These are phyloP conservation scores for Linum usitatissimum DNA, from an alignment of 345 rosid species.

Conservation along the genomic window DNA sequence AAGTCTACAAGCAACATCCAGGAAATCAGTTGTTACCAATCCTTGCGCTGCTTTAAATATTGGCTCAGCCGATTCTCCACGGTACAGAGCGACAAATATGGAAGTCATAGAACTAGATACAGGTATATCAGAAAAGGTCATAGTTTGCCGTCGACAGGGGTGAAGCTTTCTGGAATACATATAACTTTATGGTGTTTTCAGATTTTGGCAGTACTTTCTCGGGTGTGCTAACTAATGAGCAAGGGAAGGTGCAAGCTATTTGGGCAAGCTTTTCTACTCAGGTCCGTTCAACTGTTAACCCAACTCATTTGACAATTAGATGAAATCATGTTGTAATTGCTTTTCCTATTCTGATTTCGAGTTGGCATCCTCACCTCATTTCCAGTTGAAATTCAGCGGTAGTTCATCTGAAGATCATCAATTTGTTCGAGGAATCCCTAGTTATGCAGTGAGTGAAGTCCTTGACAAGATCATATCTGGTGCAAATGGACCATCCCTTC, in stretches of 20 bases:
- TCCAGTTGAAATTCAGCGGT: conserved; percentile 62
- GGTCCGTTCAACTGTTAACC: conserved; percentile 31
- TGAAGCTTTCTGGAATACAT: not conserved
- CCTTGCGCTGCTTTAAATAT: conserved; percentile 84
- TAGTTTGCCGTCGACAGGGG: not conserved
- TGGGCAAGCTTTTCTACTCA: conserved; percentile 98
- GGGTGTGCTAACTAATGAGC: conserved; percentile 86
- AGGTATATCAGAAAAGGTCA: conserved; percentile 27
- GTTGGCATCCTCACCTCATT: conserved; percentile 11
- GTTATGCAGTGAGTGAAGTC: conserved; percentile 57
- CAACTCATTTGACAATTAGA: conserved; percentile 4
- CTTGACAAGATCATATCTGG: conserved; percentile 64
- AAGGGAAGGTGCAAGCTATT: conserved; percentile 74
- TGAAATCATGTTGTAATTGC: conserved; percentile 13
- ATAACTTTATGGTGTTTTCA: conserved; percentile 23
- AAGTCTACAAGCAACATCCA: conserved; percentile 81
- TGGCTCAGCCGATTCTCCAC: conserved; percentile 82
- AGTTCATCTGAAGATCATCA: conserved; percentile 84
- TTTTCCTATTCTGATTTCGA: not conserved
- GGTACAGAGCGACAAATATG: conserved; percentile 93
- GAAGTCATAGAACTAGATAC: conserved; percentile 92
- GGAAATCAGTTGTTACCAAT: conserved; percentile 81
- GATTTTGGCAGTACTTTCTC: conserved; percentile 96
- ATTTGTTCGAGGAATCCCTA: conserved; percentile 80
- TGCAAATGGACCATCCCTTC: conserved; percentile 58